Evolutionary conservation across 2,329 filamentous ascomycete species (phyloP), one percentile per base, ranked within the genome.

Genomic region (Colletotrichum limetticola): DNA sequence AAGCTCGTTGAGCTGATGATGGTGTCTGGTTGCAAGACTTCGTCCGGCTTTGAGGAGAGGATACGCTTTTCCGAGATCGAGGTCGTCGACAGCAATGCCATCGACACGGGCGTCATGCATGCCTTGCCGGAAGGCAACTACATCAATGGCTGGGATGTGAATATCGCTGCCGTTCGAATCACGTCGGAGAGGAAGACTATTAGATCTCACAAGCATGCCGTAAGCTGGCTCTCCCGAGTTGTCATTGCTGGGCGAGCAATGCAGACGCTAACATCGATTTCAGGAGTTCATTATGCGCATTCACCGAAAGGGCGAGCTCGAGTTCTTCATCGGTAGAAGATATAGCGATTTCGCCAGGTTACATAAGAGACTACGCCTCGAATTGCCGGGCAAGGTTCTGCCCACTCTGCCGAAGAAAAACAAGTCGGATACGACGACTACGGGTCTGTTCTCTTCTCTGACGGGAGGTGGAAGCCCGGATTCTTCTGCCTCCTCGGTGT

Each of bases 1-100:
- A 99, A 99, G 85, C 86, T 99, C 71, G 94, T 99, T 12, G 97
- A 99, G 86, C 87, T 99, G 74, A 99, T 99, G 97, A 98, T 99
- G 95, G 97, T 99, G 9, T 98, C 96, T 8, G 97, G 97, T 49
- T 93, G 99, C 71, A 94, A 94, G 42, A 99, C 97, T 1, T 95
- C 97, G 4, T 98, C 95, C 5, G 97, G 97, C 2, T 99, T 98
- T 81, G 97, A 99, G 83, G 97, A 99, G 86, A 91, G 97, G 71
- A 98, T 99, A 79, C 91, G 95, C 63, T 99, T 99, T 81, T 95
- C 95, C 1, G 97, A 99, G 83, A 93, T 99, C 84, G 97, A 99
- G 80, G 95, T 98, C 28, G 95, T 99, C 32, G 97, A 99, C 79
- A 91, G 95, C 75, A 94, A 95, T 67, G 95, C 97, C 56, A 97